These are phyloP conservation scores for Epicoccum sorghinum DNA, from an alignment of 2,329 filamentous ascomycete genomes.

Conservation along the genomic window DNA sequence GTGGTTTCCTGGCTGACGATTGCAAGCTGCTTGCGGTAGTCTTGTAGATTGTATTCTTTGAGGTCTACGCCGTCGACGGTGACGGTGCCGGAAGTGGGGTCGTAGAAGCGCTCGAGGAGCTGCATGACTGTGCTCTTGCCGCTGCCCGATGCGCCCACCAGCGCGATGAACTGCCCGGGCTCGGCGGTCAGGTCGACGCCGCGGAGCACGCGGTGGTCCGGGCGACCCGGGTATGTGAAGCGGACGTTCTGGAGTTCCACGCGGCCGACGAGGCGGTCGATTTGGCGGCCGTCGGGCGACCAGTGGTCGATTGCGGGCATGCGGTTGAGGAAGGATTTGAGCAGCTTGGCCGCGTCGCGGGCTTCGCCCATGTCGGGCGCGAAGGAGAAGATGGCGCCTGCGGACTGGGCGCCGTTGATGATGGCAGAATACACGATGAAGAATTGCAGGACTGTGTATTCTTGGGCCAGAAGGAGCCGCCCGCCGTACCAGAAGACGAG, in stretches of 20 bases:
- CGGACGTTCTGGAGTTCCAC: constrained; percentile 93
- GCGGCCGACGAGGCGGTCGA: constrained; percentile 65
- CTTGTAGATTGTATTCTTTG: constrained; percentile 74
- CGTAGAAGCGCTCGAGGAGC: constrained; percentile 92
- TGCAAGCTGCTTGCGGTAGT: constrained; percentile 83
- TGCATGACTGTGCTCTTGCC: constrained; percentile 95
- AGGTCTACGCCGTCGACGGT: constrained; percentile 86
- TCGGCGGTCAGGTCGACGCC: constrained; percentile 77
- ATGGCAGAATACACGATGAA: constrained; percentile 89
- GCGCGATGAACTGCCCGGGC: constrained; percentile 82
- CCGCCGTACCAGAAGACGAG: constrained; percentile 50
- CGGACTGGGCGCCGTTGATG: constrained; percentile 90
- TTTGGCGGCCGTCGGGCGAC: constrained; percentile 48
- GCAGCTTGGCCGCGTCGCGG: constrained; percentile 77
- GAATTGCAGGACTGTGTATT: constrained; percentile 81
- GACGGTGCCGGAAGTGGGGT: constrained; percentile 79
- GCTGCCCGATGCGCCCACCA: constrained; percentile 93
- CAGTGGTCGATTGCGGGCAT: constrained; percentile 70
- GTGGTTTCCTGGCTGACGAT: constrained; percentile 97
- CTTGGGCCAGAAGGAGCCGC: constrained; percentile 40
- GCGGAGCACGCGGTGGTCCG: constrained; percentile 88
- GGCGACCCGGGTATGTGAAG: constrained; percentile 90
- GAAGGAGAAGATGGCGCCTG: constrained; percentile 91
- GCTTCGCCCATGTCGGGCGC: constrained; percentile 98
- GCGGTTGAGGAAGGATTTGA: constrained; percentile 84